These are phyloP conservation scores for Tetratostichococcus sp. DNA, from an alignment of 139 green algal genomes.

Conservation along the genomic window DNA sequence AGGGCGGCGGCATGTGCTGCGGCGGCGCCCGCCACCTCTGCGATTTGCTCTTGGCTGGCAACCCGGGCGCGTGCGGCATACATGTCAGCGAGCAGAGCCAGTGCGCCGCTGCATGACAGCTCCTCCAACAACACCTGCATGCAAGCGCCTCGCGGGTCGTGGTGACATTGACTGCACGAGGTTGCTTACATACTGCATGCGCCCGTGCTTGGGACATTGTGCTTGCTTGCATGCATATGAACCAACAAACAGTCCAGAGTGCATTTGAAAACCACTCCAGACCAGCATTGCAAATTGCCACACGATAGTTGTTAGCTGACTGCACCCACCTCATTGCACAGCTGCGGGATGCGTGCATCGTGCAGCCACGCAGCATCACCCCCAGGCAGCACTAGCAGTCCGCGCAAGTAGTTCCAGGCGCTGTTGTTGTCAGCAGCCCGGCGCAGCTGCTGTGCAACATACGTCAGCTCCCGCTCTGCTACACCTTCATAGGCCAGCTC, in stretches of 20 bases:
- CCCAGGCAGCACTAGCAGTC: conserved; percentile 16
- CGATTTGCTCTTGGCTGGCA: background rate
- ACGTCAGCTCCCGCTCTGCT: conserved; percentile 44
- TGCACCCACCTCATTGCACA: background rate
- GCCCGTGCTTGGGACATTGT: too few relatives aligned
- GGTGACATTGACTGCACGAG: too few relatives aligned
- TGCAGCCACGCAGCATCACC: background rate
- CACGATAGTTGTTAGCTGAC: too few relatives aligned
- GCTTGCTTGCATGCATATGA: too few relatives aligned
- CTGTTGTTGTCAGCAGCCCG: conserved; percentile 56
- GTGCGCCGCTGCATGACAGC: background rate
- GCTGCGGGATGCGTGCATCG: background rate
- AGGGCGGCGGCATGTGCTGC: background rate
- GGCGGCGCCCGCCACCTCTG: background rate
- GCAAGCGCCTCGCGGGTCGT: background rate
- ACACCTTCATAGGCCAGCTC: background rate
- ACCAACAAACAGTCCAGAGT: too few relatives aligned
- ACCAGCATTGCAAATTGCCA: too few relatives aligned
- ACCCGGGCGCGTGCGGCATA: background rate
- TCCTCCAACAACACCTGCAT: background rate
- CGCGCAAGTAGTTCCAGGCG: conserved; percentile 65
- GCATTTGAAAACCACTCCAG: too few relatives aligned
- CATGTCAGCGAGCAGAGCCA: background rate
- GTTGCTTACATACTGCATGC: too few relatives aligned
- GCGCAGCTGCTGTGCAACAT: conserved; percentile 25